phyloP scores from a whole-genome alignment of 2,329 filamentous ascomycete species.

The Colletotrichum filicis region DNA sequence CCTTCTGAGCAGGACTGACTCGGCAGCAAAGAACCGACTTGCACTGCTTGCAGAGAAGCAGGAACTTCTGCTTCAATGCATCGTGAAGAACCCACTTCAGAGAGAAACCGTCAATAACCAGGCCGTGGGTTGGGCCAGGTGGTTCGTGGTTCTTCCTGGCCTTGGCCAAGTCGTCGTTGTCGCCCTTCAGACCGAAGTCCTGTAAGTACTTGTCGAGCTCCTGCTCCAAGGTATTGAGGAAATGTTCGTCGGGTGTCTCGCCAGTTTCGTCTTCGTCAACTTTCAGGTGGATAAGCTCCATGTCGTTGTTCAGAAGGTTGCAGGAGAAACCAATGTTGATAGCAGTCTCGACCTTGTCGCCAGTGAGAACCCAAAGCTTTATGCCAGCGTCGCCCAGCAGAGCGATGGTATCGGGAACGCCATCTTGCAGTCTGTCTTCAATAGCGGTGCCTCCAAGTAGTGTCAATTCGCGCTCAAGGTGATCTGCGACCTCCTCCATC shows the following conservation, averaged over 20 bases:
- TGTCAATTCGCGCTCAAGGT: slow-evolving; percentile 89
- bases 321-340: slow-evolving; percentile 99
- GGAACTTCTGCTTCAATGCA: slow-evolving; percentile 86
- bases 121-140: slow-evolving; percentile 86
- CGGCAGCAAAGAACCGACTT: slow-evolving; percentile 96
- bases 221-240: slow-evolving; percentile 69
- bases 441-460: slow-evolving; percentile 95
- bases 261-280: slow-evolving; percentile 77
- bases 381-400: slow-evolving; percentile 93
- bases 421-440: slow-evolving; percentile 95
- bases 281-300: slow-evolving; percentile 95
- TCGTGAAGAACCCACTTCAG: slow-evolving; percentile 89
- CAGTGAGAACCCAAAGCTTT: slow-evolving; percentile 97
- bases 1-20: slow-evolving; percentile 96
- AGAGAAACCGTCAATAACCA: slow-evolving; percentile 95
- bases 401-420: slow-evolving; percentile 94
- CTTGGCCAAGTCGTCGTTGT: slow-evolving; percentile 82
- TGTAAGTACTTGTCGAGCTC: slow-evolving; percentile 80
- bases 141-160: slow-evolving; percentile 88
- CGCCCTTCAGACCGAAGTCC: slow-evolving; percentile 82
- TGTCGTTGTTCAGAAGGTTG: slow-evolving; percentile 95
- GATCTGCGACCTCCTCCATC: slow-evolving; percentile 87
- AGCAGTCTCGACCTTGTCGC: slow-evolving; percentile 98
- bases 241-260: slow-evolving; percentile 56
- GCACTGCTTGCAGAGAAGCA: slow-evolving; percentile 96